Conservation (phyloP, 1,284 basidiomycete genomes). For the Ceraceosorus bombacis region DNA sequence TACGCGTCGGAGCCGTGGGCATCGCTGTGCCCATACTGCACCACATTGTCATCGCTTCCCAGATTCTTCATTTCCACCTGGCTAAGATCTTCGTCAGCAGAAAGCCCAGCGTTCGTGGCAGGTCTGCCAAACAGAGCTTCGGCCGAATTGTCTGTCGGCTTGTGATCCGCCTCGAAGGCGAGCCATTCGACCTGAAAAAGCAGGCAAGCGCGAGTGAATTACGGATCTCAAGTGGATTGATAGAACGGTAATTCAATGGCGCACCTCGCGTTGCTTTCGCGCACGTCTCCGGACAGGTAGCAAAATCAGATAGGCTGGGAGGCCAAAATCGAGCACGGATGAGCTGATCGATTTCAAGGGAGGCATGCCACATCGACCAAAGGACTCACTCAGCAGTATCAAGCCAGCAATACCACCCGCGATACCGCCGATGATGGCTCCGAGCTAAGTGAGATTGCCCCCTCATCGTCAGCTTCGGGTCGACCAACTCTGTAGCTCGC, state of each 20-base stretch:
- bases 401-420: neutral
- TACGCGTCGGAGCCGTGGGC: too few relatives aligned
- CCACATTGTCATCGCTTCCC: too few relatives aligned
- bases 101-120: too few relatives aligned
- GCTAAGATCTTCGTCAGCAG: too few relatives aligned
- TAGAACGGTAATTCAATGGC: neutral
- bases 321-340: neutral
- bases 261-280: neutral
- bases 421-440: slow-evolving; percentile 1
- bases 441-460: neutral
- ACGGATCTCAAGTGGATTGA: too few relatives aligned
- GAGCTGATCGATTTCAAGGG: too few relatives aligned
- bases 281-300: neutral
- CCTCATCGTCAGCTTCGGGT: too few relatives aligned
- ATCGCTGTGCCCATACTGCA: too few relatives aligned
- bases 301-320: neutral
- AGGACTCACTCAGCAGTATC: neutral
- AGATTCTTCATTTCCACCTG: too few relatives aligned
- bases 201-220: neutral
- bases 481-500: too few relatives aligned
- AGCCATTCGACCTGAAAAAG: neutral
- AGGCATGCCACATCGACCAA: neutral
- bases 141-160: neutral
- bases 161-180: neutral
- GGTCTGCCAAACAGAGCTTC: neutral